phyloP scores from a whole-genome alignment of 345 rosid genomes.

The Durio zibethinus region DNA sequence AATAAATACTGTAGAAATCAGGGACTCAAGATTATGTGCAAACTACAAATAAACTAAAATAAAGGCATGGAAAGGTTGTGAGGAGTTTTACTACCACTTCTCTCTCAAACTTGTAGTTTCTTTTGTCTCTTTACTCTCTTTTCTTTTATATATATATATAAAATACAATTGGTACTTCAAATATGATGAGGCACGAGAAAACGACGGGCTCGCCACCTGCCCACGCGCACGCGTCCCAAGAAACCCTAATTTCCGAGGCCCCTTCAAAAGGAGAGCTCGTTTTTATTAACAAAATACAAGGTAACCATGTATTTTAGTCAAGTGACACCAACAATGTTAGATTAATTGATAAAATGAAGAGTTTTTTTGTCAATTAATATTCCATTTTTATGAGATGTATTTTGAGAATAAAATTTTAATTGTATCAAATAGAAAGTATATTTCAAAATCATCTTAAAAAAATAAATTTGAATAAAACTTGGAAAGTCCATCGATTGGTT shows the following conservation, averaged over 20 bases:
- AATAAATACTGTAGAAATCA: too few species aligned
- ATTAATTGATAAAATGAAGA: too few species aligned
- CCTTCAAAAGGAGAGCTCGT: slow-evolving; percentile 28
- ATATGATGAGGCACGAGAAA: slow-evolving; percentile 34
- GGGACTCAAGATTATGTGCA: neutral
- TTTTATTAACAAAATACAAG: neutral
- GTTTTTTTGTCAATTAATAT: too few species aligned
- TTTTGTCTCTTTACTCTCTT: neutral
- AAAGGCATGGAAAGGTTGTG: neutral
- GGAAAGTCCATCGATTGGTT: too few species aligned
- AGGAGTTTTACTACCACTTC: neutral
- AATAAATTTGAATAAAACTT: too few species aligned
- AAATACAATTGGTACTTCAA: neutral
- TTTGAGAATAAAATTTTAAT: too few species aligned
- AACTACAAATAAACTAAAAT: neutral
- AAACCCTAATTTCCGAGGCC: slow-evolving; percentile 49
- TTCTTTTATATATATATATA: neutral
- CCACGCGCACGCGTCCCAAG: slow-evolving; percentile 52
- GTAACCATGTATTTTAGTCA: neutral
- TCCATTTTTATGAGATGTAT: too few species aligned
- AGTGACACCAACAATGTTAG: neutral
- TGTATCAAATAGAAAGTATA: too few species aligned
- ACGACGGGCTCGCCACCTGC: slow-evolving; percentile 53
- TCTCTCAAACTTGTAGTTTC: neutral
- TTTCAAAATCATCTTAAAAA: too few species aligned